Percentiles rank a stretch among this genome's conserved stretches.
These are phyloP conservation scores for Fomitopsis pinicola DNA, from an alignment of 1,284 basidiomycete genomes.

Conservation along the genomic window DNA sequence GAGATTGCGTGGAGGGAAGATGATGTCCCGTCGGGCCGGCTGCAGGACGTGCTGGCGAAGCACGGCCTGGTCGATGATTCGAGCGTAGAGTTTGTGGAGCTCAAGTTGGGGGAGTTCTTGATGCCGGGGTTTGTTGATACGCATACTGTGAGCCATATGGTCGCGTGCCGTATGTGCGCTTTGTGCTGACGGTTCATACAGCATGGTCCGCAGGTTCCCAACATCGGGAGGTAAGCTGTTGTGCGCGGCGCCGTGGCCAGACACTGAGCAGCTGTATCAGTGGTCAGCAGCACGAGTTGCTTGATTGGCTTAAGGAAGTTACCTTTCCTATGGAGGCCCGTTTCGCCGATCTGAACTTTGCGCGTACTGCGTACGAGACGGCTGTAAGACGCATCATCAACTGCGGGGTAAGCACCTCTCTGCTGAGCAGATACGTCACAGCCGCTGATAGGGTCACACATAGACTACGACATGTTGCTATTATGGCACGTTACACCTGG, in stretches of 20 bases:
- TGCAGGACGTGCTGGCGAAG: slow-evolving; percentile 42
- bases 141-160: slow-evolving; percentile 62
- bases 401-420: slow-evolving; percentile 58
- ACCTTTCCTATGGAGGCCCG: slow-evolving; percentile 90
- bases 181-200: slow-evolving; percentile 22
- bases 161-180: background rate
- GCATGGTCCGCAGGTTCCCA: slow-evolving; percentile 89
- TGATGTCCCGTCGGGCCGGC: slow-evolving; percentile 40
- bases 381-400: slow-evolving; percentile 78
- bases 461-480: slow-evolving; percentile 95
- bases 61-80: slow-evolving; percentile 30
- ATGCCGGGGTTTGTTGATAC: slow-evolving; percentile 91
- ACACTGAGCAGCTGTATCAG: slow-evolving; percentile 30
- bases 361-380: slow-evolving; percentile 62
- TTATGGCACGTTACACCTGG: slow-evolving; percentile 82
- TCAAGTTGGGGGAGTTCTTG: slow-evolving; percentile 74
- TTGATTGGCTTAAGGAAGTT: slow-evolving; percentile 85
- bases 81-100: slow-evolving; percentile 36
- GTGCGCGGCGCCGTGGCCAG: background rate
- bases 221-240: slow-evolving; percentile 61
- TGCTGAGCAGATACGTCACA: background rate
- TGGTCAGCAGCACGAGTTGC: slow-evolving; percentile 78
- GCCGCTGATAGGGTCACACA: background rate
- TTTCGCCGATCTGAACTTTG: slow-evolving; percentile 74
- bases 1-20: slow-evolving; percentile 66